Evolutionary conservation across 169 alveolate genomes (phyloP).

Genomic region (Hammondia hammondi): DNA sequence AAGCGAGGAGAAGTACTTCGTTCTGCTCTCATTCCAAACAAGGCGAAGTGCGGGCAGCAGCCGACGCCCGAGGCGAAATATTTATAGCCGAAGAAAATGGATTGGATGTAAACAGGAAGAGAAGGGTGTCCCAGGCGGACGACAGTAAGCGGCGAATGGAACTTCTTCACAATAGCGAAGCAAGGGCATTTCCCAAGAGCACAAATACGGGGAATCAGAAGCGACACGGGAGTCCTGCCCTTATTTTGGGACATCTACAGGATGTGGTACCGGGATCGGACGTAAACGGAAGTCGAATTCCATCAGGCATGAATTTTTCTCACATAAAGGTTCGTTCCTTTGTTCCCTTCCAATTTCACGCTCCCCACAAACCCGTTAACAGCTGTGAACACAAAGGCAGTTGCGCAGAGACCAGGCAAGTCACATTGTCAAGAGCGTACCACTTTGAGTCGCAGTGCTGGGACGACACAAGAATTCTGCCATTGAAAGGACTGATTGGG

Average conservation of each 20-base stretch:
- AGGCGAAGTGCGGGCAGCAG: background rate
- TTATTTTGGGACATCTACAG: background rate
- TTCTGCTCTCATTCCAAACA: background rate
- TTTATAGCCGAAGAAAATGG: background rate
- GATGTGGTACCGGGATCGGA: background rate
- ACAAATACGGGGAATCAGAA: background rate
- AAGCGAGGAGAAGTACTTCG: background rate
- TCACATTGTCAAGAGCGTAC: background rate
- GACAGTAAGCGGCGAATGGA: background rate
- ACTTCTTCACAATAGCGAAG: background rate
- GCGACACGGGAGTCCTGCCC: background rate
- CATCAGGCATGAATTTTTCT: background rate
- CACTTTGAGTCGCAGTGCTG: constrained; percentile 6
- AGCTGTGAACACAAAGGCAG: background rate
- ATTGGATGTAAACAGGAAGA: background rate
- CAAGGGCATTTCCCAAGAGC: background rate
- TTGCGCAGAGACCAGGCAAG: background rate
- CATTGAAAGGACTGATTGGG: constrained; percentile 39
- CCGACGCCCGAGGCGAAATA: background rate
- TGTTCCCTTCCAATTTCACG: background rate
- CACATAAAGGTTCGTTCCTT: background rate
- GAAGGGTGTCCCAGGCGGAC: background rate
- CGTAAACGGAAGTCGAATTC: background rate
- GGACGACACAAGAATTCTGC: constrained; percentile 49
- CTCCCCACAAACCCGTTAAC: background rate